Conservation (phyloP, 2,329 filamentous ascomycete species). For the Bertia moriformis region DNA sequence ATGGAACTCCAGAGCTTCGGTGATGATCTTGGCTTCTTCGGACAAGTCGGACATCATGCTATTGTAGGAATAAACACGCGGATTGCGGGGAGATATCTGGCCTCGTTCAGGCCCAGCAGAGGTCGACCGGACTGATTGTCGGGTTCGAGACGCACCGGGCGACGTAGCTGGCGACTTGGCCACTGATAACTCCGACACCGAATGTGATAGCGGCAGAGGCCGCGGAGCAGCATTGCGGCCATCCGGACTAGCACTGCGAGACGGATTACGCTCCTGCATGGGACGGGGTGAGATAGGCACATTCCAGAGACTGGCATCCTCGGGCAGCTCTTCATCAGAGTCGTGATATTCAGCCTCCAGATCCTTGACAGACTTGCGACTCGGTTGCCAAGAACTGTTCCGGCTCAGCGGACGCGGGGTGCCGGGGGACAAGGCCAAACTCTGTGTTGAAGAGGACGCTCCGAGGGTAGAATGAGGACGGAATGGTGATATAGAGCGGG, state of each 20-base stretch:
- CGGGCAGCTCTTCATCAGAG: conserved; percentile 30
- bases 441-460: neutral
- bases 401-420: conserved; percentile 6
- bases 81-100: conserved; percentile 18
- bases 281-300: conserved; percentile 30
- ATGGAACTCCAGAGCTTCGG: conserved; percentile 41
- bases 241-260: conserved; percentile 23
- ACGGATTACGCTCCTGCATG: conserved; percentile 18
- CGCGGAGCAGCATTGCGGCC: conserved; percentile 19
- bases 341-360: conserved; percentile 32
- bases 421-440: neutral
- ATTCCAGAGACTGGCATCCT: conserved; percentile 32
- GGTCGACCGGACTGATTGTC: conserved; percentile 14
- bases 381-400: conserved; percentile 23
- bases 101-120: conserved; percentile 23
- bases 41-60: conserved; percentile 40
- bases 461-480: neutral
- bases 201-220: conserved; percentile 24
- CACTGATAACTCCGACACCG: conserved; percentile 13
- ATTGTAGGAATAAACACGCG: conserved; percentile 42
- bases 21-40: conserved; percentile 42
- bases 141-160: conserved; percentile 6
- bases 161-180: conserved; percentile 6
- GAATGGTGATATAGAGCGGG: neutral
- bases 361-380: conserved; percentile 27